Evolutionary conservation across 495 filamentous ascomycete genomes (phyloP), one percentile per base, ranked within the genome.

Genomic region (Aspergillus biplanus): DNA sequence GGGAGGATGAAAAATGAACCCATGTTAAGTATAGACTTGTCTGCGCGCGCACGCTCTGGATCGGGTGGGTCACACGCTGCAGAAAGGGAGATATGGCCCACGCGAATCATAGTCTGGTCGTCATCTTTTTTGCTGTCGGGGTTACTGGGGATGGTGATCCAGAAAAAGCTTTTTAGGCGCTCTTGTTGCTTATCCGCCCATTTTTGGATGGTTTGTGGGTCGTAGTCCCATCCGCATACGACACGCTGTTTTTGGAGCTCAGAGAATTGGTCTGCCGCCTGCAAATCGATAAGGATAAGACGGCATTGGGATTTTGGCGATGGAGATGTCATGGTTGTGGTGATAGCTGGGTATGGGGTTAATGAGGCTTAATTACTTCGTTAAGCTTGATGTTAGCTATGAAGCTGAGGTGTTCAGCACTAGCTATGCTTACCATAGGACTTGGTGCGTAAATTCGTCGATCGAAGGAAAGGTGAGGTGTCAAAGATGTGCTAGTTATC

Each of bases 1-100:
- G 69, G 67, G 4, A 70, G 56, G 7, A 73, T 65, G 47, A 73
- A 73, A 58, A 73, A 69, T 5, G 69, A 54, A 5, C 58, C 59
- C 1, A 73, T 52, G 16, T 63, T 57, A 11, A 73, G 52, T 4
- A 66, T 55, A 11, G 62, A 55, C 44, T 65, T 66, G 37, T 70
- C 60, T 12, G 53, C 66, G 21, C 50, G 58, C 8, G 64, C 61
- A 31, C 67, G 52, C n/a, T 67, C 62, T 1, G 50, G 63, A 33
- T 68, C 65, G 0, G 59, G 54, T 5, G 58, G 63, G 9, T 62
- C 58, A 47, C 58, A 54, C 52, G 63, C 69, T 34, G 60, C 55
- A 46, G 71, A 67, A 9, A 73, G 67, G 8, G 71, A 68, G 44
- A 73, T 71, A 39, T 73, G 71, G 44, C 71, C 71, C 6, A 62